Base-by-base conservation (phyloP, 352 stramenopile species). In the Globisporangium emineosum region DNA sequence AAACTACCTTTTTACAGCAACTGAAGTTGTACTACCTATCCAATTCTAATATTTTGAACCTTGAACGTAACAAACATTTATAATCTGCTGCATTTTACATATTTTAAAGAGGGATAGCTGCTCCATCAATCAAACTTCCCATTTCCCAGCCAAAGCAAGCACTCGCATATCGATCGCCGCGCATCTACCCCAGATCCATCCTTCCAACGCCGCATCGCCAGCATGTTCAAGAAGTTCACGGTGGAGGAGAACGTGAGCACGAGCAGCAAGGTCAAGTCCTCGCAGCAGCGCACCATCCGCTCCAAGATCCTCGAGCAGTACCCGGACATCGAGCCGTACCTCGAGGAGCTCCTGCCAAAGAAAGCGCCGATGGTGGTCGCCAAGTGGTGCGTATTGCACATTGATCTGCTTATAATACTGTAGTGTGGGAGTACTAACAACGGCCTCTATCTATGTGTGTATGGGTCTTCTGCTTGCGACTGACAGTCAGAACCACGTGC, bases 201-300 rank as follows among this genome's bases (percentile, higher is more conserved):
- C 47, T 5, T 13, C 8, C 9, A 59, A 59, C 30, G 47, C 12
- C 25, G 12, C 4, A 37, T 13, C 62, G 32, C 15, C 62, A 60
- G 32, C 12, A 95, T 99, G 94, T 99, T 98, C 76, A 98, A 98
- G 83, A 91, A 86, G 66, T 99, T 99, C 70, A 94, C 90, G 40
- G 79, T 94, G 57, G 89, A 93, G 9, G 93, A 98, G 69, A 91
- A 98, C 79, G 82, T 99, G 67, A 98, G 90, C 53, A 89, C 78
- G 45, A 98, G 93, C 71, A 98, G 96, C 69, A 97, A 99, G 80
- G 90, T 99, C 55, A 99, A 99, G 80, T 95, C 93, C 40, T 99
- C 94, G 59, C 94, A 98, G 53, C 96, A 99, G 82, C 90, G 97
- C 33, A 91, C 84, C 49, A 98, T 99, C 68, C 97, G 97, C 67